Conservation (phyloP, 345 rosid genomes). For the Citrus australasica region DNA sequence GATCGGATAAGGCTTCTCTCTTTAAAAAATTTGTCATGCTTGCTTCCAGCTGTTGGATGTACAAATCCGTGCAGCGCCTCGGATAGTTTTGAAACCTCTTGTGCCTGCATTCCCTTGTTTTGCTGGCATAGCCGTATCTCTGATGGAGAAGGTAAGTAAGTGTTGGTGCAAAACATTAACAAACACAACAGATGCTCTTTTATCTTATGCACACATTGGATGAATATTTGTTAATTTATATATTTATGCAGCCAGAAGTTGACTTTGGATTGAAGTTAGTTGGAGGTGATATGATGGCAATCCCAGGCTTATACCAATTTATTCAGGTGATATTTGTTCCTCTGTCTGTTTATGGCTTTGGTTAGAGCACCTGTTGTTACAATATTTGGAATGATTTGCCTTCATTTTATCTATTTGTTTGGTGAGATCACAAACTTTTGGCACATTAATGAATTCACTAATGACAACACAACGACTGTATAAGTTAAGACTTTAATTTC, state of each 20-base stretch:
- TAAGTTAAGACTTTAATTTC: conserved; percentile 1
- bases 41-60: conserved; percentile 39
- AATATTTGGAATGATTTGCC: conserved; percentile 1
- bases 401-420: neutral
- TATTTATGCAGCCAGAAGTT: conserved; percentile 36
- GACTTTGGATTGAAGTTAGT: conserved; percentile 50
- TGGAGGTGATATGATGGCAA: conserved; percentile 48
- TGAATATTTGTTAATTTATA: neutral
- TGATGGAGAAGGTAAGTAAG: conserved; percentile 41
- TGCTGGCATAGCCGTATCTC: conserved; percentile 26
- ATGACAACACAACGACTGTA: neutral
- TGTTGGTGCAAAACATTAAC: neutral
- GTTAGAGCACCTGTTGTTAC: neutral
- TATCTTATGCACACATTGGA: neutral
- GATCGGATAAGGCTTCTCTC: neutral
- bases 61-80: conserved; percentile 29
- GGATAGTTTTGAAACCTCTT: conserved; percentile 44
- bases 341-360: neutral
- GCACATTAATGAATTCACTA: neutral
- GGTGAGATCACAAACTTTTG: neutral
- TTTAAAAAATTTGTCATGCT: conserved; percentile 6
- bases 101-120: conserved; percentile 56
- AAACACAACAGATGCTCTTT: neutral
- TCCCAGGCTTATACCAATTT: conserved; percentile 42
- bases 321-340: conserved; percentile 38